Evolutionary conservation across 768 basidiomycete genomes (phyloP).

Genomic region (Suillus subaureus): DNA sequence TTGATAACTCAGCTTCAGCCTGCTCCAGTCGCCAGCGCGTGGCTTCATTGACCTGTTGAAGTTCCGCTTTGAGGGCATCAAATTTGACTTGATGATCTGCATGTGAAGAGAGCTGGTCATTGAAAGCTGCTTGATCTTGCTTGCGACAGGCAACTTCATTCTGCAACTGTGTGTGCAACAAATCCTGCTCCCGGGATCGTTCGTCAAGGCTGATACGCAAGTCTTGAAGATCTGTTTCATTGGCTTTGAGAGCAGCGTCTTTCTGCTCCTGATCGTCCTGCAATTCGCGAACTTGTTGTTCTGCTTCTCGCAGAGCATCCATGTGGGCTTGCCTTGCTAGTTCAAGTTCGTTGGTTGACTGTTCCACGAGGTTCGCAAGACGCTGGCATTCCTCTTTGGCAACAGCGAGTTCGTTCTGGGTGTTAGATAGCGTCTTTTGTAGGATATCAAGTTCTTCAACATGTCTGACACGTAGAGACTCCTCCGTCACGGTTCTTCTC

Average conservation of each 20-base stretch:
- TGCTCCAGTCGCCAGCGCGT: constrained; percentile 45
- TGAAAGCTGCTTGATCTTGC: constrained; percentile 32
- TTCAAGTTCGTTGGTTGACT: constrained; percentile 26
- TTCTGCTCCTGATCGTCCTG: constrained; percentile 28
- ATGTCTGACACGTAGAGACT: constrained; percentile 9
- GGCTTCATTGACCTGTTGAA: constrained; percentile 39
- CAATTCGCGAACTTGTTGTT: constrained; percentile 24
- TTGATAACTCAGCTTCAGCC: constrained; percentile 36
- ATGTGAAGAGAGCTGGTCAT: constrained; percentile 28
- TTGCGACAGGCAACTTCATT: constrained; percentile 38
- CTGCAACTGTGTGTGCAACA: constrained; percentile 41
- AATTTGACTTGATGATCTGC: constrained; percentile 31
- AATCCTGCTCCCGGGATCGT: constrained; percentile 34
- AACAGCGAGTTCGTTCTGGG: constrained; percentile 22
- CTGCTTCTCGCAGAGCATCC: constrained; percentile 26
- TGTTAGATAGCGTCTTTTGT: constrained; percentile 27
- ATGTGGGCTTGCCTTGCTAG: constrained; percentile 33
- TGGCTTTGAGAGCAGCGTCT: constrained; percentile 34
- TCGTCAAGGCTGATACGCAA: constrained; percentile 43
- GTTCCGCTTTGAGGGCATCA: constrained; percentile 35
- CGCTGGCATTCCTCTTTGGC: constrained; percentile 26
- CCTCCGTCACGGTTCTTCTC: constrained; percentile 15
- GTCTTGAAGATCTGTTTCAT: constrained; percentile 32
- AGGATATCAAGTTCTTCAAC: constrained; percentile 23
- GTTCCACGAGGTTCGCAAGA: constrained; percentile 29